These are phyloP conservation scores for Leucoagaricus sp. DNA, from an alignment of 1,284 basidiomycete genomes.

Conservation along the genomic window DNA sequence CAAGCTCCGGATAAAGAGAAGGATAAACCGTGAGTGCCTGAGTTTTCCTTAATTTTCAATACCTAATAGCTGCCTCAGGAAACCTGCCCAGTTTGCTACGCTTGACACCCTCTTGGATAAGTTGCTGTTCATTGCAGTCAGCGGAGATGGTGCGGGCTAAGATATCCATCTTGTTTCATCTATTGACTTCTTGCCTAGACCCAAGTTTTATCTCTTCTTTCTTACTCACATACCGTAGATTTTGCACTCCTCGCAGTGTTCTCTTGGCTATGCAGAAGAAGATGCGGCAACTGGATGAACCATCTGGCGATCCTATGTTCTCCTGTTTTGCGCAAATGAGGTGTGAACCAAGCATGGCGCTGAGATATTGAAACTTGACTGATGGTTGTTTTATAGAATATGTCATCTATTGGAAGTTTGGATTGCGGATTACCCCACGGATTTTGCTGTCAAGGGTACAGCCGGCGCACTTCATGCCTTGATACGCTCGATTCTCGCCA, in stretches of 20 bases:
- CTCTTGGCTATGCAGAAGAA: constrained; percentile 85
- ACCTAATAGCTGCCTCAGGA: constrained; percentile 34
- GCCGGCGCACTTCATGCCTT: constrained; percentile 70
- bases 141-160: constrained; percentile 66
- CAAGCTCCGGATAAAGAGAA: constrained; percentile 21
- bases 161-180: constrained; percentile 1
- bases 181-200: constrained; percentile 43
- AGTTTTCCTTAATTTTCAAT: not conserved
- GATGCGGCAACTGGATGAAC: constrained; percentile 72
- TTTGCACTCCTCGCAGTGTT: constrained; percentile 71
- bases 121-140: constrained; percentile 71
- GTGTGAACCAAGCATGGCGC: too few relatives aligned
- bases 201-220: constrained; percentile 76
- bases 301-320: constrained; percentile 78
- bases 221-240: constrained; percentile 77
- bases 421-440: constrained; percentile 71
- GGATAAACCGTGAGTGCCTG: constrained; percentile 44
- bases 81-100: constrained; percentile 69
- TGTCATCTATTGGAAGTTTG: constrained; percentile 75
- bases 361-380: too few relatives aligned
- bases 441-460: constrained; percentile 76
- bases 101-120: constrained; percentile 78
- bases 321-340: constrained; percentile 83
- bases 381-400: constrained; percentile 51
- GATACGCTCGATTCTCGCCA: constrained; percentile 73